A percentile compares a stretch with the other conserved stretches of the same genome.
These are phyloP conservation scores for Neopestalotiopsis clavispora DNA, from an alignment of 2,329 filamentous ascomycete genomes.

Conservation along the genomic window DNA sequence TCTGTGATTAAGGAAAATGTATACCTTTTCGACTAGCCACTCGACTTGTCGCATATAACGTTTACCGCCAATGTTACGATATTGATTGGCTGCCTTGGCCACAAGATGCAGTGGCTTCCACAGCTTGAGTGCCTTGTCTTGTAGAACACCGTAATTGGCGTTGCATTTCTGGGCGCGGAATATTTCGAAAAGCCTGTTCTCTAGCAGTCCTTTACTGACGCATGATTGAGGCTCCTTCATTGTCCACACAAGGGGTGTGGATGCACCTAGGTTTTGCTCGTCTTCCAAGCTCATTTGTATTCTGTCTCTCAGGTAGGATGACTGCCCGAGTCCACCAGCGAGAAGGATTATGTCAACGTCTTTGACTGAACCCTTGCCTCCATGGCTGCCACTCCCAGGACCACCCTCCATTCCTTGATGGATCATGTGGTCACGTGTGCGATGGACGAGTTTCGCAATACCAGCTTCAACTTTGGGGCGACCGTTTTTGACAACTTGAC, in stretches of 20 bases:
- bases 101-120: background rate
- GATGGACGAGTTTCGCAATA: background rate
- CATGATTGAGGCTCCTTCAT: background rate
- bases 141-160: background rate
- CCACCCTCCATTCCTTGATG: background rate
- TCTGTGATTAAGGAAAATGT: too few relatives aligned
- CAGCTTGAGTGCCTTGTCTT: background rate
- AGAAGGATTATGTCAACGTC: background rate
- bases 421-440: background rate
- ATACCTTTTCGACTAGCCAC: background rate
- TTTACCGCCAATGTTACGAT: background rate
- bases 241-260: background rate
- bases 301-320: background rate
- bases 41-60: background rate
- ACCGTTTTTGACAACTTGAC: background rate
- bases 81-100: background rate
- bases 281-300: background rate
- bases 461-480: background rate
- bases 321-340: background rate
- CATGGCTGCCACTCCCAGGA: background rate
- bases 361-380: background rate
- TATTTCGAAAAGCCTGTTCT: background rate
- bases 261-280: background rate
- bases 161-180: background rate
- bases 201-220: background rate